Conservation (phyloP, 768 basidiomycete species). For the Thelephora ganbajun region DNA sequence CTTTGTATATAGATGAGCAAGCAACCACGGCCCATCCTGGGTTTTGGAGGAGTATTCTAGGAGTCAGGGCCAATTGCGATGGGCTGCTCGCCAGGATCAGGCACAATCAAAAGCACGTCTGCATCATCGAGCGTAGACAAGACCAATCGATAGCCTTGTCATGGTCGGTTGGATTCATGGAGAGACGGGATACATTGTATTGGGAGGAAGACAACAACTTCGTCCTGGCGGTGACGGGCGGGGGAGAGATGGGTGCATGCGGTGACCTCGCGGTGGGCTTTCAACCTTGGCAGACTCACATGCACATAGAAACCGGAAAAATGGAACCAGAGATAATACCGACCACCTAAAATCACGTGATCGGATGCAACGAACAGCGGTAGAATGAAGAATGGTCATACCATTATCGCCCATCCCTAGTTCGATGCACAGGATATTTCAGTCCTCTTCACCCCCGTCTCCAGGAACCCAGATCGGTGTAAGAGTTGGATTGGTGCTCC, state of each 20-base stretch:
- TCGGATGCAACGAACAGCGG: not conserved
- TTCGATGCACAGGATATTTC: conserved; percentile 71
- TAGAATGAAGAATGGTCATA: conserved; percentile 17
- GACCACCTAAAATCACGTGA: conserved; percentile 18
- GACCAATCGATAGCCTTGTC: conserved; percentile 16
- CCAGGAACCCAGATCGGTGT: conserved; percentile 45
- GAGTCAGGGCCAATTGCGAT: conserved; percentile 8
- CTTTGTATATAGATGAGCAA: too few species aligned
- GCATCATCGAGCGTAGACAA: conserved; percentile 40
- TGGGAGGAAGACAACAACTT: not conserved
- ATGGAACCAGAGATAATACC: conserved; percentile 21
- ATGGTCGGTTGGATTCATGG: not conserved
- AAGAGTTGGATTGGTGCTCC: conserved; percentile 68
- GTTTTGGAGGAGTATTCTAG: not conserved
- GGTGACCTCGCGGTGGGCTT: too few species aligned
- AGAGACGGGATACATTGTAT: not conserved
- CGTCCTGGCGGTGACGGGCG: not conserved
- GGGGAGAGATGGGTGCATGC: not conserved
- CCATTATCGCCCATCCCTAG: conserved; percentile 88
- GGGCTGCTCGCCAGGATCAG: conserved; percentile 9
- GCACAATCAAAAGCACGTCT: conserved; percentile 34
- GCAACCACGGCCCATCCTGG: conserved; percentile 16
- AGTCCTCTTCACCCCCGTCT: conserved; percentile 22
- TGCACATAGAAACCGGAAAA: too few species aligned
- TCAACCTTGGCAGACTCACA: too few species aligned